Conservation (phyloP, 1,139 yeast genomes). For the Pichia inconspicua region DNA sequence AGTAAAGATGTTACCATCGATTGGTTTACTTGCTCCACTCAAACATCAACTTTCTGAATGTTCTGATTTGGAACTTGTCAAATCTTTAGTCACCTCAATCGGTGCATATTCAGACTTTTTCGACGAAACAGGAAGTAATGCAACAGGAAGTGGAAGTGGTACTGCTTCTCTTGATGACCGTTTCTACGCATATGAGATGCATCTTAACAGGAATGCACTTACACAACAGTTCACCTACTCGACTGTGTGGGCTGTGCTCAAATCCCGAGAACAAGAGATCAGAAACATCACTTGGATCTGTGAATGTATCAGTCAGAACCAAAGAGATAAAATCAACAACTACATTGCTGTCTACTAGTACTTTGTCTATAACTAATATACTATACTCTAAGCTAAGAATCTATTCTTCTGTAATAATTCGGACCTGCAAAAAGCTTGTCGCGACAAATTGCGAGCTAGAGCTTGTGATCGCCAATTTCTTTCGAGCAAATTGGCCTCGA, state of each 20-base stretch:
- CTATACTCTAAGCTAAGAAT: too few relatives aligned
- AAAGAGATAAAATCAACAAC: conserved; percentile 71
- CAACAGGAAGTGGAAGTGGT: neutral
- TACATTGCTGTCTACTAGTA: conserved; percentile 63
- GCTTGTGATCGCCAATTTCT: too few relatives aligned
- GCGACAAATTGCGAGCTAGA: too few relatives aligned
- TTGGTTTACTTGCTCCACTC: conserved; percentile 59
- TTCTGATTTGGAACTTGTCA: conserved; percentile 81
- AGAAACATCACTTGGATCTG: conserved; percentile 98
- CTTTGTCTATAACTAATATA: neutral
- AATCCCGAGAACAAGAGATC: conserved; percentile 92
- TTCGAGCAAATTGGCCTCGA: too few relatives aligned
- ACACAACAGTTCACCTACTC: conserved; percentile 93
- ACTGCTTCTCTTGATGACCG: conserved; percentile 63
- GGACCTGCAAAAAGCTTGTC: too few relatives aligned
- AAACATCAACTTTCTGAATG: conserved; percentile 64
- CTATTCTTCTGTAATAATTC: too few relatives aligned
- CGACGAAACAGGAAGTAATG: conserved; percentile 35
- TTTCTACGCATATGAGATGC: conserved; percentile 88
- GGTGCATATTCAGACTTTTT: conserved; percentile 72
- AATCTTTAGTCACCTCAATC: conserved; percentile 61
- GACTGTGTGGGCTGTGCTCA: conserved; percentile 94
- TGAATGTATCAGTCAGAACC: conserved; percentile 89
- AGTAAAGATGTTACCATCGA: conserved; percentile 60
- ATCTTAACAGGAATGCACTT: conserved; percentile 82